phyloP scores from a whole-genome alignment of 148 eudicot species.

The Vaccinium corymbosum region DNA sequence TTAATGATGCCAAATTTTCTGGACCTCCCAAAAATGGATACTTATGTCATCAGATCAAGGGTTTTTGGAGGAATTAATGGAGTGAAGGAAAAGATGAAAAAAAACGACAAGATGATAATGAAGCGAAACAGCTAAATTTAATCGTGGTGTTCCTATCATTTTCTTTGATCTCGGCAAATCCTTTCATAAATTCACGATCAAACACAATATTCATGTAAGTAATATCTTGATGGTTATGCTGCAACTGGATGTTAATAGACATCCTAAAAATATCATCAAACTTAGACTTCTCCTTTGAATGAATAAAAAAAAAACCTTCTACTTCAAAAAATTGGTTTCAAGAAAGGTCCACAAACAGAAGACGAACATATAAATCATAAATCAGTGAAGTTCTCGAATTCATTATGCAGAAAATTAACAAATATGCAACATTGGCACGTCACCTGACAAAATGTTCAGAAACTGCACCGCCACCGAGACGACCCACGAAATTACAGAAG shows the following conservation, averaged over 20 bases:
- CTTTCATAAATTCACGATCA: not conserved
- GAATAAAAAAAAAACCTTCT: not conserved
- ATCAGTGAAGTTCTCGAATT: not conserved
- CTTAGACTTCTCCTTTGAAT: not conserved
- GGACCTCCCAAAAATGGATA: not conserved
- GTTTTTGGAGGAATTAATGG: not conserved
- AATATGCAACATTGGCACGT: constrained; percentile 5
- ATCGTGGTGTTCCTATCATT: not conserved
- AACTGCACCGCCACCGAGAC: constrained; percentile 77
- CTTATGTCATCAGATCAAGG: not conserved
- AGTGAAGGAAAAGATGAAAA: not conserved
- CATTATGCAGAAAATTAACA: not conserved
- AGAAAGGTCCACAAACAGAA: not conserved
- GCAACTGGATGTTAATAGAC: not conserved
- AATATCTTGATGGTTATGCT: not conserved
- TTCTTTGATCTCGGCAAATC: not conserved
- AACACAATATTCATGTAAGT: not conserved
- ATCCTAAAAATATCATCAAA: not conserved
- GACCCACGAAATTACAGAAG: constrained; percentile 79
- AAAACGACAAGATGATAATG: not conserved
- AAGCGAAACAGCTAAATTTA: not conserved
- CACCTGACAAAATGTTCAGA: constrained; percentile 87
- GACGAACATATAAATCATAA: not conserved
- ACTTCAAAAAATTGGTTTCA: not conserved
- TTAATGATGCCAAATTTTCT: not conserved